Conservation (phyloP, 345 rosid genomes). For the Brassica nigra region DNA sequence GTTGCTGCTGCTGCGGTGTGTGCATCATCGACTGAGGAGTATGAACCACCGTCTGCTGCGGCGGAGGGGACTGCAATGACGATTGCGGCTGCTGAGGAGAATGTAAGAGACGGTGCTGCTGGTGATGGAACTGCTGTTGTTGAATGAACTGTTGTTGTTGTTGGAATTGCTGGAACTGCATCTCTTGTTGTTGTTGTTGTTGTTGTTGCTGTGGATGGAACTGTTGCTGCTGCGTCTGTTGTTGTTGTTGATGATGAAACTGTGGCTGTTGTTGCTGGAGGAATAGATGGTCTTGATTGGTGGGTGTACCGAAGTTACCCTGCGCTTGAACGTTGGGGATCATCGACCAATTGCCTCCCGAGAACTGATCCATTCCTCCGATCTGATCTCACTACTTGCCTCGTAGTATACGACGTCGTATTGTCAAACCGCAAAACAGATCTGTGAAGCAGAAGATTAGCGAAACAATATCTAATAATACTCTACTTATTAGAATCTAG, state of each 20-base stretch:
- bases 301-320: conserved; percentile 50
- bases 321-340: conserved; percentile 52
- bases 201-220: conserved; percentile 38
- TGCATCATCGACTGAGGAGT: conserved; percentile 40
- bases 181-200: conserved; percentile 27
- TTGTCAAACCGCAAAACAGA: neutral
- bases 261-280: conserved; percentile 29
- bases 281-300: conserved; percentile 63
- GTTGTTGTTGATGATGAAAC: conserved; percentile 44
- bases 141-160: conserved; percentile 43
- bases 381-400: conserved; percentile 1
- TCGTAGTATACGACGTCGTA: neutral
- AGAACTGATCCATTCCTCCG: conserved; percentile 40
- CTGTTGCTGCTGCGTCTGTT: conserved; percentile 33
- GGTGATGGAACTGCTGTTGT: conserved; percentile 40
- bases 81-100: conserved; percentile 34
- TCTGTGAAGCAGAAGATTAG: neutral
- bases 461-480: neutral
- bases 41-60: conserved; percentile 32
- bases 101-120: conserved; percentile 26
- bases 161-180: conserved; percentile 43
- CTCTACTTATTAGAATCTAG: neutral
- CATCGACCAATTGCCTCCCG: conserved; percentile 57
- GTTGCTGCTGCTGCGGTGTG: conserved; percentile 44
- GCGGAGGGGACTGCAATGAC: conserved; percentile 32